Base-by-base conservation (phyloP, 2,329 filamentous ascomycete genomes). In the Rhynchosporium graminicola region DNA sequence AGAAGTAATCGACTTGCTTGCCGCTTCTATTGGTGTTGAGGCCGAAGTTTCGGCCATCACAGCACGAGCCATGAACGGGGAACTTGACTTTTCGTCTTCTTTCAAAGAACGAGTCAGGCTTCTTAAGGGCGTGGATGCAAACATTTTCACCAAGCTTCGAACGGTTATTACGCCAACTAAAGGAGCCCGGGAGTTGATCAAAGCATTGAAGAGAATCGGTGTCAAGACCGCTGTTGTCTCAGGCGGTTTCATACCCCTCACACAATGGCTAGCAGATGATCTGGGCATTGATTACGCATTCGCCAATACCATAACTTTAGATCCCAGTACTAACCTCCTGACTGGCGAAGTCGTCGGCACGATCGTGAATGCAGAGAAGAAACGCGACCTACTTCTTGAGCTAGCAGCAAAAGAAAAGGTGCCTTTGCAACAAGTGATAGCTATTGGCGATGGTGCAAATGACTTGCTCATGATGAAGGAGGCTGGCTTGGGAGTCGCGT, bases 1-100 rank as follows among this genome's bases (percentile, higher is more conserved):
- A 76, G 95, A 99, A 79, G 93, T 97, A 64, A 98, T 99, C 74
- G 95, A 99, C 76, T 87, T 98, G 71, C 88, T 99, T 61, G 95
- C 95, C 3, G 87, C 89, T 59, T 89, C 89, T 43, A 86, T 97
- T 2, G 91, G 92, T 58, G 83, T 96, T n/a, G 87, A 91, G 70
- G 87, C 87, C 59, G 81, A 90, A 70, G 94, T 99, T 45, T 90
- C 92, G 9, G 86, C 88, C 71, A 98, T 99, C 69, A 99, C 95
- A 0, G 88, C 89, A 63, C 89, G 92, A 40, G 94, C 95, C 42
- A 99, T 99, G 95, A 88, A 94, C 69, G 95, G 95, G 64, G 93
- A 98, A 79, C 82, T 98, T 42, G 93, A 97, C 75, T 99, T 99
- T 70, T 87, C 93, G 58, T 84, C 85, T 0, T 93, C 90, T 0